Percentiles rank a stretch among this genome's conserved stretches.
Conservation (phyloP, 805 yeast genomes). For the Metschnikowia colocasiae region DNA sequence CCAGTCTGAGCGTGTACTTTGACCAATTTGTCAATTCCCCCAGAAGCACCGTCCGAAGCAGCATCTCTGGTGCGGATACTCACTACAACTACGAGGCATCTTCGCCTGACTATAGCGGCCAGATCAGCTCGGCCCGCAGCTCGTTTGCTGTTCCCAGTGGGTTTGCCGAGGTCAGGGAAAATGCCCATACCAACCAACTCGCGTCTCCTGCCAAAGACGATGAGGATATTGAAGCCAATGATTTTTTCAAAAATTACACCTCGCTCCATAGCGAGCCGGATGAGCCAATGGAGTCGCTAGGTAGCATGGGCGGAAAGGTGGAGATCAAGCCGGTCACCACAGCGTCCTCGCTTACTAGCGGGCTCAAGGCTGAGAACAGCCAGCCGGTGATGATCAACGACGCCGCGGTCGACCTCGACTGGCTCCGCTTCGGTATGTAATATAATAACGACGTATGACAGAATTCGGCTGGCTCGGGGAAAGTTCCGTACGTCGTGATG, state of each 20-base stretch:
- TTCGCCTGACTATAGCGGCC: slow-evolving; percentile 15
- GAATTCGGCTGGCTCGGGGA: too few species aligned
- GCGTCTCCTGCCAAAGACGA: slow-evolving; percentile 14
- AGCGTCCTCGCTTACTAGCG: slow-evolving; percentile 17
- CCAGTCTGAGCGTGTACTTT: slow-evolving; percentile 6
- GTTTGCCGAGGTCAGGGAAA: slow-evolving; percentile 3
- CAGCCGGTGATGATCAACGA: slow-evolving; percentile 4
- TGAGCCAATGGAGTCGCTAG: slow-evolving; percentile 12
- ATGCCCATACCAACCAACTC: slow-evolving; percentile 4
- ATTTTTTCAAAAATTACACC: slow-evolving; percentile 24
- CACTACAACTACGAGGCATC: slow-evolving; percentile 11
- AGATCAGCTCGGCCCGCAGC: slow-evolving; percentile 4
- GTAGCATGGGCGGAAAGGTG: slow-evolving; percentile 14
- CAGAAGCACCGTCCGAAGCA: slow-evolving; percentile 2
- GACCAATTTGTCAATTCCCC: slow-evolving; percentile 10
- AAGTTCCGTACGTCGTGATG: too few species aligned
- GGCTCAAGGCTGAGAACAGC: slow-evolving; percentile 12
- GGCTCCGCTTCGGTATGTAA: slow-evolving; percentile 32
- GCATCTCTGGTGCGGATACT: slow-evolving; percentile 10
- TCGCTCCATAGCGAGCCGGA: slow-evolving; percentile 20
- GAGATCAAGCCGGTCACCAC: slow-evolving; percentile 16
- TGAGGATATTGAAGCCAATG: slow-evolving; percentile 19
- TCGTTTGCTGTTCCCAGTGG: slow-evolving; percentile 16
- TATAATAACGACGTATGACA: slow-evolving; percentile 6
- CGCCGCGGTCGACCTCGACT: slow-evolving; percentile 22